Evolutionary conservation across 2,329 filamentous ascomycete species (phyloP).

Genomic region (Chalaropsis ovoidea): DNA sequence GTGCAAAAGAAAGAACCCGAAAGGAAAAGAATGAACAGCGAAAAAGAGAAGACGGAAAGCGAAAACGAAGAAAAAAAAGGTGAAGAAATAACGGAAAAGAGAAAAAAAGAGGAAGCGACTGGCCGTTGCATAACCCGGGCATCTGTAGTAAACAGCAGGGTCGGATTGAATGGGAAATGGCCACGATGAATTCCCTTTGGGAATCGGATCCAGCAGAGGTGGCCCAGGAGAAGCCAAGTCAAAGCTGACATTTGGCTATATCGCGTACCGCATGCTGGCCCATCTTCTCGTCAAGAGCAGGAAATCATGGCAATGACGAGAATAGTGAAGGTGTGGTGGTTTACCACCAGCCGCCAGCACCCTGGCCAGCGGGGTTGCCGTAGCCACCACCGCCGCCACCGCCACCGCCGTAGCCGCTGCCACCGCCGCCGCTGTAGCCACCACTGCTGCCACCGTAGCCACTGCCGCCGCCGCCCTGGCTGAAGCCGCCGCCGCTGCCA

Average conservation of each 20-base stretch:
- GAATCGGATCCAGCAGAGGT: slow-evolving; percentile 3
- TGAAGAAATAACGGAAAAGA: slow-evolving; percentile 26
- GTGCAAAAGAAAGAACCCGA: slow-evolving; percentile 7
- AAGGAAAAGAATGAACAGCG: slow-evolving; percentile 20
- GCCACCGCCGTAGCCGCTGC: slow-evolving; percentile 39
- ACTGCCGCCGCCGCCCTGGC: slow-evolving; percentile 36
- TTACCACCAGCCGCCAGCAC: slow-evolving; percentile 61
- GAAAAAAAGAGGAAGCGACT: slow-evolving; percentile 22
- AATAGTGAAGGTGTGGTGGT: slow-evolving; percentile 22
- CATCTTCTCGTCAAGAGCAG: not conserved
- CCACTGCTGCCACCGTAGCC: slow-evolving; percentile 35
- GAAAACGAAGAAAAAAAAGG: slow-evolving; percentile 30
- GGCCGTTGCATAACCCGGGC: slow-evolving; percentile 11
- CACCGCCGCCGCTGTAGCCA: slow-evolving; percentile 36
- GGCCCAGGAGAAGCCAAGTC: not conserved
- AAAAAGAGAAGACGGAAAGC: slow-evolving; percentile 19
- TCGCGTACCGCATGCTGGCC: not conserved
- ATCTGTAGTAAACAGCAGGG: not conserved
- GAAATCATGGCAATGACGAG: not conserved
- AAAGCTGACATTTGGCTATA: not conserved
- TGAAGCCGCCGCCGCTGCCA: slow-evolving; percentile 36
- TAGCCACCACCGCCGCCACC: slow-evolving; percentile 40
- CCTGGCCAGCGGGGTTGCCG: slow-evolving; percentile 59
- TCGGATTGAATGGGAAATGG: not conserved
- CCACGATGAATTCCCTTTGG: not conserved